Evolutionary conservation across 768 basidiomycete species (phyloP).

Genomic region (Porphyrellus cyaneotinctus): DNA sequence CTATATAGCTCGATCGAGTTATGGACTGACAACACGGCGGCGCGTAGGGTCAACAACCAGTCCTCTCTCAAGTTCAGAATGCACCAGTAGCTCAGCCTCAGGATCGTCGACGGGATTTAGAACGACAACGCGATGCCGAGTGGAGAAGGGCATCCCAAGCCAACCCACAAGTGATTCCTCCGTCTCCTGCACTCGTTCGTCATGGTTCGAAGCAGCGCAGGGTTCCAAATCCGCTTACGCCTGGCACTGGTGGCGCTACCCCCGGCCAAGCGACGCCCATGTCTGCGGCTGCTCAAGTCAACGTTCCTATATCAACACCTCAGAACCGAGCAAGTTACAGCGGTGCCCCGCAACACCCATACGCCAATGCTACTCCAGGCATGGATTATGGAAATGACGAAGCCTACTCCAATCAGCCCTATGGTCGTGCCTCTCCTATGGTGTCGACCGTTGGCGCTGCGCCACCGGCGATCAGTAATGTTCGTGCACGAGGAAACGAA

Average conservation of each 20-base stretch:
- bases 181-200: constrained; percentile 76
- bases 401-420: constrained; percentile 53
- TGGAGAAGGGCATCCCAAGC: constrained; percentile 60
- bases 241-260: constrained; percentile 43
- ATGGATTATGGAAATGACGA: constrained; percentile 64
- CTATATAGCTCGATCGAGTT: background rate
- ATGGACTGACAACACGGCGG: constrained; percentile 8
- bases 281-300: constrained; percentile 70
- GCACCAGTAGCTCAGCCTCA: constrained; percentile 42
- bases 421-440: constrained; percentile 83
- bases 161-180: constrained; percentile 54
- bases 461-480: constrained; percentile 68
- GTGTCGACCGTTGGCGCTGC: constrained; percentile 63
- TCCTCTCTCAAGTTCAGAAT: constrained; percentile 62
- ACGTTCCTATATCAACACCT: constrained; percentile 59
- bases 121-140: constrained; percentile 52
- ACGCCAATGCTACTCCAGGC: constrained; percentile 57
- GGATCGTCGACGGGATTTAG: constrained; percentile 57
- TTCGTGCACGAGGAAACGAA: constrained; percentile 68
- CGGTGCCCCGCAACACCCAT: constrained; percentile 56
- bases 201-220: constrained; percentile 71
- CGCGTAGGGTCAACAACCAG: constrained; percentile 57
- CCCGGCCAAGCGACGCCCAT: constrained; percentile 64
- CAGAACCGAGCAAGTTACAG: constrained; percentile 45
- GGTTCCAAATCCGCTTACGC: constrained; percentile 55